Percentiles rank a stretch among this genome's conserved stretches.
phyloP scores from a whole-genome alignment of 768 basidiomycete genomes.

The Mycena olivaceomarginata region DNA sequence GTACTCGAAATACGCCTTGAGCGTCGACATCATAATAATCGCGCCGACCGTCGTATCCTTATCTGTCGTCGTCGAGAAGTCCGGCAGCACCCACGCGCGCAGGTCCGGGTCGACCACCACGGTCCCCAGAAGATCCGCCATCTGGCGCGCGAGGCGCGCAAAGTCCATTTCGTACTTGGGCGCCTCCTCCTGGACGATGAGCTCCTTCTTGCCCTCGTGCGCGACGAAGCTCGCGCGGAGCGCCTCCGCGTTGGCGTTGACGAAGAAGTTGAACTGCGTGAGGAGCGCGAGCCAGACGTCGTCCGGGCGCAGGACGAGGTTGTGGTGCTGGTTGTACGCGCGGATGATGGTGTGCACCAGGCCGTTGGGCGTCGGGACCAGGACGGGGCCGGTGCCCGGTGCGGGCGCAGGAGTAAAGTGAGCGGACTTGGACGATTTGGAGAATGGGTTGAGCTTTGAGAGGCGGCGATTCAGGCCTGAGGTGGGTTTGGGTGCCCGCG shows the following conservation, averaged over 20 bases:
- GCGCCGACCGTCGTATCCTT: slow-evolving; percentile 61
- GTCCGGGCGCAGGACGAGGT: slow-evolving; percentile 61
- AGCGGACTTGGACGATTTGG: background rate
- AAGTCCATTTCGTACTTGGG: slow-evolving; percentile 40
- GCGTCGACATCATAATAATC: slow-evolving; percentile 64
- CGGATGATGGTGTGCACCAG: slow-evolving; percentile 48
- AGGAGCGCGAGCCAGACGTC: slow-evolving; percentile 61
- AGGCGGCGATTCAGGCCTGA: background rate
- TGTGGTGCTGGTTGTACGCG: slow-evolving; percentile 52
- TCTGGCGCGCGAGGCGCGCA: slow-evolving; percentile 43
- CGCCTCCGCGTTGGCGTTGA: slow-evolving; percentile 58
- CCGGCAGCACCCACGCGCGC: slow-evolving; percentile 62
- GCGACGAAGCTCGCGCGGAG: slow-evolving; percentile 54
- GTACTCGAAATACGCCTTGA: slow-evolving; percentile 63
- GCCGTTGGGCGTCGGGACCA: slow-evolving; percentile 36
- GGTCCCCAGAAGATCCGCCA: background rate
- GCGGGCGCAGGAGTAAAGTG: background rate
- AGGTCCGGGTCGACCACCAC: slow-evolving; percentile 46
- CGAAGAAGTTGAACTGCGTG: slow-evolving; percentile 56
- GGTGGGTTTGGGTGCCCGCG: background rate
- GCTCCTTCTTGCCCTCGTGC: slow-evolving; percentile 49
- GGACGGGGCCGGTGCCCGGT: background rate
- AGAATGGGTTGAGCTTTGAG: background rate
- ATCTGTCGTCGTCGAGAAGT: slow-evolving; percentile 65
- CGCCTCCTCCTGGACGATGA: slow-evolving; percentile 35